Evolutionary conservation across 176 grass and related monocot genomes (phyloP).

Genomic region (Avena eriantha): DNA sequence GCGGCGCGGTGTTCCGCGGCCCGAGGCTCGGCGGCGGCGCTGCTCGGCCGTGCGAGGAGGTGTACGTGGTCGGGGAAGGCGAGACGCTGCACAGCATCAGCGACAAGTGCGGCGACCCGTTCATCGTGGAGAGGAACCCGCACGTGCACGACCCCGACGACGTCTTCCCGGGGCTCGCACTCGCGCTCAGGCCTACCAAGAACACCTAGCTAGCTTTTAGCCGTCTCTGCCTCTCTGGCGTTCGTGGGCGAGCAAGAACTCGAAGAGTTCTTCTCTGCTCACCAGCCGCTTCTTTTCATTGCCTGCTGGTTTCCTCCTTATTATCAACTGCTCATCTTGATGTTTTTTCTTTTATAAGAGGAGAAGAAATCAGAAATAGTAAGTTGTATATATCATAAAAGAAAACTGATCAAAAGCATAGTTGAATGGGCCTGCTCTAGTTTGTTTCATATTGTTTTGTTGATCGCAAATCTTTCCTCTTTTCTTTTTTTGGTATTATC

Average conservation of each 20-base stretch:
- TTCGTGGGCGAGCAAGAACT: not conserved
- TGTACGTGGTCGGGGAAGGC: conserved; percentile 87
- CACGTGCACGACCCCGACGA: conserved; percentile 98
- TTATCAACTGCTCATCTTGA: conserved; percentile 12
- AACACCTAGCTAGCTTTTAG: conserved; percentile 24
- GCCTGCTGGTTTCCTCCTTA: not conserved
- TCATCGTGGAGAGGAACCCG: conserved; percentile 96
- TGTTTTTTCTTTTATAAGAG: not conserved
- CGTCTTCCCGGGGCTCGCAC: conserved; percentile 94
- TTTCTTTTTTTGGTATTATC: not conserved
- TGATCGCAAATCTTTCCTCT: not conserved
- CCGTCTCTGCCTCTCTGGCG: not conserved
- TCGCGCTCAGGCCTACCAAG: conserved; percentile 75
- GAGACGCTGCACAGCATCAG: conserved; percentile 95
- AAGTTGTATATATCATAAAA: not conserved
- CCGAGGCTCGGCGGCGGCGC: conserved; percentile 46
- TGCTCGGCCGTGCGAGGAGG: conserved; percentile 73
- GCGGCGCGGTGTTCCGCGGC: conserved; percentile 34
- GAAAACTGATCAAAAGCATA: not conserved
- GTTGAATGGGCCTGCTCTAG: not conserved
- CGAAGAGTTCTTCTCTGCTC: not conserved
- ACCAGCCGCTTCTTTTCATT: too few species aligned
- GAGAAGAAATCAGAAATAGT: not conserved
- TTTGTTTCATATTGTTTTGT: not conserved
- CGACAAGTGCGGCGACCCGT: conserved; percentile 91